These are phyloP conservation scores for Hypoxylon trugodes DNA, from an alignment of 495 filamentous ascomycete species.

Conservation along the genomic window DNA sequence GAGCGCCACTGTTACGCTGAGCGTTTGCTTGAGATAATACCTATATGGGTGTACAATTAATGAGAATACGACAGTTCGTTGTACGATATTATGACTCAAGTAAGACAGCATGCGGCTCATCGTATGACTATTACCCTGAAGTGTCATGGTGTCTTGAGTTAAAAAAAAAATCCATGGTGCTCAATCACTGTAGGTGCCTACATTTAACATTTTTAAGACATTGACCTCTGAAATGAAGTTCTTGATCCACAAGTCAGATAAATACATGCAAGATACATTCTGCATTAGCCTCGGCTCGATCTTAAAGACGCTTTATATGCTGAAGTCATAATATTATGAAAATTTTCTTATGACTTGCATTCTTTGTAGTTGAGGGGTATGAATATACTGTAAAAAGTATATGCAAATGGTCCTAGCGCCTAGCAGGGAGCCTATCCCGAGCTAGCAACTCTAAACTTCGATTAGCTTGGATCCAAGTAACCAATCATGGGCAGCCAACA, in stretches of 20 bases:
- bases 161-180: too few relatives aligned
- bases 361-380: too few relatives aligned
- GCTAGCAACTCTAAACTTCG: constrained; percentile 13
- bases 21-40: not conserved
- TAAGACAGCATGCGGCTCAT: not conserved
- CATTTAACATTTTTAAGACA: not conserved
- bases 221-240: too few relatives aligned
- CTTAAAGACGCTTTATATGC: too few relatives aligned
- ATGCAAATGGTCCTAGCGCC: constrained; percentile 16
- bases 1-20: constrained; percentile 41
- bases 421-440: constrained; percentile 14
- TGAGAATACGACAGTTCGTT: not conserved
- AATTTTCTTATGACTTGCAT: too few relatives aligned
- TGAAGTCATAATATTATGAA: too few relatives aligned
- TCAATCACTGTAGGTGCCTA: not conserved
- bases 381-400: not conserved
- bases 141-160: too few relatives aligned
- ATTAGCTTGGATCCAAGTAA: not conserved
- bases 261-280: too few relatives aligned
- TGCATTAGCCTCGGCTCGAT: too few relatives aligned
- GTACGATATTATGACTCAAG: not conserved
- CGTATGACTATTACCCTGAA: too few relatives aligned
- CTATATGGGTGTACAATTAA: not conserved
- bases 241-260: too few relatives aligned
- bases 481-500: constrained; percentile 30